These are phyloP conservation scores for Onygenales sp. DNA, from an alignment of 2,329 filamentous ascomycete genomes.

Conservation along the genomic window DNA sequence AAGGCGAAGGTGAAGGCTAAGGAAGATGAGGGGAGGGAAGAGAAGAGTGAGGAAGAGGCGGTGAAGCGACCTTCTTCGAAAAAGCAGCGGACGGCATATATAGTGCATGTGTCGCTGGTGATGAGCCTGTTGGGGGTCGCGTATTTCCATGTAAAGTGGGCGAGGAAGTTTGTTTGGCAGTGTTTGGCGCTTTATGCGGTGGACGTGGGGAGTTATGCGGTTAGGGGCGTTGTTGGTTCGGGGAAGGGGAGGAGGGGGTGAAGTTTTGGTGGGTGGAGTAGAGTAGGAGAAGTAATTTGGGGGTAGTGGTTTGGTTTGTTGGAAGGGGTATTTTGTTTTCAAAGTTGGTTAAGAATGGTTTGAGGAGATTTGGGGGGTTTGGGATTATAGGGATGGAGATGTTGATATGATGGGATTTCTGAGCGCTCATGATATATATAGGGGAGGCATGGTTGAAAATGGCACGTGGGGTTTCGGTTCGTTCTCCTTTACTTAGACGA, in stretches of 20 bases:
- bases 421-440: too few relatives aligned
- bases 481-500: too few relatives aligned
- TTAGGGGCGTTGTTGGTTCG: conserved; percentile 7
- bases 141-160: conserved; percentile 48
- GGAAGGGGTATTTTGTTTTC: too few relatives aligned
- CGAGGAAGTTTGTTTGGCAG: conserved; percentile 45
- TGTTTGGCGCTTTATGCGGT: conserved; percentile 37
- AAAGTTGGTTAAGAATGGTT: too few relatives aligned
- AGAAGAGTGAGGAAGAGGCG: conserved; percentile 7
- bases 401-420: too few relatives aligned
- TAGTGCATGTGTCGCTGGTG: conserved; percentile 45
- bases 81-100: conserved; percentile 44
- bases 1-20: background rate
- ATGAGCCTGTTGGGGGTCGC: conserved; percentile 39
- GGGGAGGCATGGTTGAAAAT: too few relatives aligned
- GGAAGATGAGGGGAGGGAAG: conserved; percentile 4
- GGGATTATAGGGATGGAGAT: background rate
- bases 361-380: background rate
- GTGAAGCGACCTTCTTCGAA: conserved; percentile 8
- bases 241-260: background rate
- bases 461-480: too few relatives aligned
- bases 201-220: conserved; percentile 26
- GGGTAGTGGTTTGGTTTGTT: too few relatives aligned
- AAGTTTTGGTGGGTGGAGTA: background rate
- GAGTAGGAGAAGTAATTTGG: too few relatives aligned